Evolutionary conservation across 2,329 filamentous ascomycete genomes (phyloP).

Genomic region (Amphichorda felina): DNA sequence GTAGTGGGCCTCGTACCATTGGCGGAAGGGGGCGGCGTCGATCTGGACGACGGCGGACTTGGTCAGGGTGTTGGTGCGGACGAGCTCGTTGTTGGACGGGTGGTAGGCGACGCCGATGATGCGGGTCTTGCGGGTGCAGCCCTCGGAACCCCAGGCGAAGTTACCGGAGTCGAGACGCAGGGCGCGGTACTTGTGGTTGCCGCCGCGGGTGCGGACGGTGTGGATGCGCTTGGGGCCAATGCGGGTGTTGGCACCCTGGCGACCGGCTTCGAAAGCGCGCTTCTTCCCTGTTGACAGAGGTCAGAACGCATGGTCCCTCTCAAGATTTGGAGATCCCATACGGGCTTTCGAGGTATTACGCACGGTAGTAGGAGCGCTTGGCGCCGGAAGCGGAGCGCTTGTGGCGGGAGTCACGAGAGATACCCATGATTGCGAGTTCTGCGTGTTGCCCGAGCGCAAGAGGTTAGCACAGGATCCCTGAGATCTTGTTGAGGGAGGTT

Average conservation of each 20-base stretch:
- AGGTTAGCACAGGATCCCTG: not conserved
- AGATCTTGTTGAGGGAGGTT: not conserved
- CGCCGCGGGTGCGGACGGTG: conserved; percentile 92
- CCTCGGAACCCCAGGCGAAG: conserved; percentile 99
- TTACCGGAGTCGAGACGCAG: conserved; percentile 98
- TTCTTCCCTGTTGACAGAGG: conserved; percentile 73
- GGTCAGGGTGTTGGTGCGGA: conserved; percentile 99
- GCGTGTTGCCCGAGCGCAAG: conserved; percentile 15
- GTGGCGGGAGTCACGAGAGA: conserved; percentile 99
- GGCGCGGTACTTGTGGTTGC: conserved; percentile 99
- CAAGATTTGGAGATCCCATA: conserved; percentile 28
- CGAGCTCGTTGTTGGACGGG: conserved; percentile 99
- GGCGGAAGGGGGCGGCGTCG: conserved; percentile 96
- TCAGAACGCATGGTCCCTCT: conserved; percentile 56
- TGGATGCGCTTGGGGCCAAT: conserved; percentile 96
- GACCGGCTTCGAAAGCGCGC: conserved; percentile 98
- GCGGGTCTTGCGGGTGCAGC: conserved; percentile 96
- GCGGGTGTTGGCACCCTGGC: conserved; percentile 98
- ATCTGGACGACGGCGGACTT: conserved; percentile 97
- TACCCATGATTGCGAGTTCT: conserved; percentile 90
- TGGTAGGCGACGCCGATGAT: conserved; percentile 98
- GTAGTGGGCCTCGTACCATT: conserved; percentile 99
- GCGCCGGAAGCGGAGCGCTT: conserved; percentile 99
- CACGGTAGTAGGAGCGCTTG: conserved; percentile 88
- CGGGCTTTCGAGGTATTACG: conserved; percentile 53